Percentiles rank a stretch among this genome's conserved stretches.
Evolutionary conservation across 345 rosid species (phyloP).

Genomic region (Hypericum androsaemum): DNA sequence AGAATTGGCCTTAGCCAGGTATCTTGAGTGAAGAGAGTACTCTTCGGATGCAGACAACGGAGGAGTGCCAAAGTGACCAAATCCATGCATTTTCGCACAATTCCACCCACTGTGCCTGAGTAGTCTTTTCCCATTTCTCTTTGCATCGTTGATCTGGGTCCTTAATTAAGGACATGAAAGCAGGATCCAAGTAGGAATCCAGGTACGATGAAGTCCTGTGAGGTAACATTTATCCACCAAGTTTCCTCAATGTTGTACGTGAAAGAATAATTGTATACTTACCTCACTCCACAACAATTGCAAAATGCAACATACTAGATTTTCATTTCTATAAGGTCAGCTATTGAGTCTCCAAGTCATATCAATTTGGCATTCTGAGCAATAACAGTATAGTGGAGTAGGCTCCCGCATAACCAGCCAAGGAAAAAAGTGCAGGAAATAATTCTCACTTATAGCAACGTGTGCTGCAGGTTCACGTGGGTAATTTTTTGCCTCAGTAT

Average conservation of each 20-base stretch:
- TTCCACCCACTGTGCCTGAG: constrained; percentile 78
- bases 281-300: no score
- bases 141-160: constrained; percentile 90
- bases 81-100: constrained; percentile 80
- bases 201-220: constrained; percentile 67
- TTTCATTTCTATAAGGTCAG: no score
- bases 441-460: constrained; percentile 88
- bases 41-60: constrained; percentile 80
- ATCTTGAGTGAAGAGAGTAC: constrained; percentile 90
- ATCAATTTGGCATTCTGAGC: no score
- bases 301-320: no score
- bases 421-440: constrained; percentile 1
- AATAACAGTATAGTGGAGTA: neutral
- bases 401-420: neutral
- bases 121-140: constrained; percentile 96
- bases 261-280: no score
- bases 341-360: no score
- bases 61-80: constrained; percentile 85
- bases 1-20: constrained; percentile 86
- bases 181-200: constrained; percentile 91
- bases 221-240: constrained; percentile 14
- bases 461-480: constrained; percentile 99
- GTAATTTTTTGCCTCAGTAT: constrained; percentile 86
- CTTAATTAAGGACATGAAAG: constrained; percentile 90
- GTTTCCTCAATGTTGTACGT: neutral